phyloP scores from a whole-genome alignment of 2,329 filamentous ascomycete genomes.

The Stachybotrys chlorohalonatus region DNA sequence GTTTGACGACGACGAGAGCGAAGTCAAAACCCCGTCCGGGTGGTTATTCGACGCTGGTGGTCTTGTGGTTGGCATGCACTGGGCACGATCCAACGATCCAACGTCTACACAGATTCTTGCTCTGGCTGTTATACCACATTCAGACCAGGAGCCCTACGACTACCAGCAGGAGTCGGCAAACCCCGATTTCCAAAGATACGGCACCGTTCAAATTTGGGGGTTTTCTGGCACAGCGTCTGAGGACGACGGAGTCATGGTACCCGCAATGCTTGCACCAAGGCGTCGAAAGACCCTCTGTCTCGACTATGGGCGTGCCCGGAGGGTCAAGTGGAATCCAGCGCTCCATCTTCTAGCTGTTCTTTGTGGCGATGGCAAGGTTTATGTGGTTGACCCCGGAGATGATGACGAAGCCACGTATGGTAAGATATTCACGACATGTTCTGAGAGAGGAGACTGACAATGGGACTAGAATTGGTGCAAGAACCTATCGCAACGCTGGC shows the following conservation, averaged over 20 bases:
- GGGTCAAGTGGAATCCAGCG: slow-evolving; percentile 45
- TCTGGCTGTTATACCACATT: slow-evolving; percentile 39
- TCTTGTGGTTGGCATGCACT: slow-evolving; percentile 41
- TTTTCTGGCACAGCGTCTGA: slow-evolving; percentile 23
- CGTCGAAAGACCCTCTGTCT: slow-evolving; percentile 37
- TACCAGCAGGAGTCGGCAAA: slow-evolving; percentile 27
- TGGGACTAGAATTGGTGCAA: slow-evolving; percentile 31
- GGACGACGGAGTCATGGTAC: slow-evolving; percentile 20
- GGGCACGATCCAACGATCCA: slow-evolving; percentile 32
- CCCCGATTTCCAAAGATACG: slow-evolving; percentile 29
- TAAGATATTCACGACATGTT: slow-evolving; percentile 15
- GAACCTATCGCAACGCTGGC: slow-evolving; percentile 33
- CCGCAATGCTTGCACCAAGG: slow-evolving; percentile 24
- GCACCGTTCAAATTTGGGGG: slow-evolving; percentile 44
- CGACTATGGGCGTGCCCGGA: slow-evolving; percentile 39
- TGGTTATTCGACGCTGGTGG: slow-evolving; percentile 48
- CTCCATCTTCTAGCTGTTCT: slow-evolving; percentile 38
- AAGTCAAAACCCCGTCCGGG: slow-evolving; percentile 24
- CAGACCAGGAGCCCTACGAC: slow-evolving; percentile 36
- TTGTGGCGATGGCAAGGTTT: slow-evolving; percentile 40
- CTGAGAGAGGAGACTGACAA: neutral
- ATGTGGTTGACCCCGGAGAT: slow-evolving; percentile 33
- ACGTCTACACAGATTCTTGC: slow-evolving; percentile 38
- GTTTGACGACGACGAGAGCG: slow-evolving; percentile 12
- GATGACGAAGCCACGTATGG: slow-evolving; percentile 27